Base-by-base conservation (phyloP, 176 grass and related monocot species). In the Carex kokanica region DNA sequence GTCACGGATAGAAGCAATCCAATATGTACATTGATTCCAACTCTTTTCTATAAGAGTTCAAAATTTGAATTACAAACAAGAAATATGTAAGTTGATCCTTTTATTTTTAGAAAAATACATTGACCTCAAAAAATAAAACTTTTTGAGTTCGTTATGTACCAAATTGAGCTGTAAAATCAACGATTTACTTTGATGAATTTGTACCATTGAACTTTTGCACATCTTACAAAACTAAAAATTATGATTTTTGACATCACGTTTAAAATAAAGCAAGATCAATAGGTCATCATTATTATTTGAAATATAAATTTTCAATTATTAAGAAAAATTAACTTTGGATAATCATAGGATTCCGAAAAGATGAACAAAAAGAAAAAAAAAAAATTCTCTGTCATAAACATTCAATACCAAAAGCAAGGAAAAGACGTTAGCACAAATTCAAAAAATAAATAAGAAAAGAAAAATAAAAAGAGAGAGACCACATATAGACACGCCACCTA, bases 401-500 rank as follows among this genome's bases (percentile, higher is more conserved):
- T 29, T 25, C 78, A 61, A 47, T 27, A 10, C 32, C 13, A 51
- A 82, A 74, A 60, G 13, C 41, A 72, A 75, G 51, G 53, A 29
- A 23, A 12, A 8, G 2, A 13, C 75, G 47, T 63, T 65, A 51
- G 3, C 70, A 27, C 45, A 65, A 54, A 81, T 24, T 60, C 16
- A 54, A 36, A 38, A 83, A 58, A 38, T 15, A 36, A 36, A 31
- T 56, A 82, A 9, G 88, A 13, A 58, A 51, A 36, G 2, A 23
- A 9, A 90, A 17, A 58, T 29, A 36, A 7, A 31, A 84, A 55
- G 63, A 60, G 18, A 68, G 75, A 68, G 81, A 20, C 31, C 43
- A 78, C 40, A 66, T 70, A 63, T 64, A 81, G 79, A 75, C 57
- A 64, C 83, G 79, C 71, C 71, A 11, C 56, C 53, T 31, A 60